Conservation (phyloP, 2,329 filamentous ascomycete genomes). For the Aspergillus sergii region DNA sequence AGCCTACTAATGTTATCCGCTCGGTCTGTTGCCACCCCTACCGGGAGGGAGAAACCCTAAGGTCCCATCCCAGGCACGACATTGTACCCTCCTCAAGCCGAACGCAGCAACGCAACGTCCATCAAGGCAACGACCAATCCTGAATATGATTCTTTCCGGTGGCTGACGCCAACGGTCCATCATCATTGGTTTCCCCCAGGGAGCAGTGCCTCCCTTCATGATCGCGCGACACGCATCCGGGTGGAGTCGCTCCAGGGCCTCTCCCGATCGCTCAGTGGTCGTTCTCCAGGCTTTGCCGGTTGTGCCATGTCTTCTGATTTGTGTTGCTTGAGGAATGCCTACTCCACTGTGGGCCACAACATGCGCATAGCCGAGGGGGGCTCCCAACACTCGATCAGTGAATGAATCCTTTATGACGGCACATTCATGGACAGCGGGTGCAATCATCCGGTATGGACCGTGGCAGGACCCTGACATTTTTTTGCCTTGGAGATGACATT, state of each 20-base stretch:
- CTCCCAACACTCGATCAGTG: background rate
- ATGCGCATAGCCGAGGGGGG: background rate
- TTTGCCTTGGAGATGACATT: background rate
- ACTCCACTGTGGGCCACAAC: background rate
- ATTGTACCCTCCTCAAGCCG: too few species aligned
- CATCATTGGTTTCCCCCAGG: background rate
- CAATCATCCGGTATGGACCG: background rate
- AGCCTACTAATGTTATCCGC: background rate
- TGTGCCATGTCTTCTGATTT: background rate
- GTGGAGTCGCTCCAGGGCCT: background rate
- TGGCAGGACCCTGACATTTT: background rate
- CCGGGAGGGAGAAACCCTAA: background rate
- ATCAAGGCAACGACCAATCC: background rate
- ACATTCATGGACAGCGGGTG: background rate
- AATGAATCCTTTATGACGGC: background rate
- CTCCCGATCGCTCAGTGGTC: background rate
- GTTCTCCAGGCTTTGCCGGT: background rate
- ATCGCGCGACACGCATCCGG: background rate
- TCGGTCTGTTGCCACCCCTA: background rate
- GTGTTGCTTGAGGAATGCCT: background rate
- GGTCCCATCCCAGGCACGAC: too few species aligned
- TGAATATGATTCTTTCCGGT: background rate
- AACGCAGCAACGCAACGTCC: background rate
- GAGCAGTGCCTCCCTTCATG: conserved; percentile 1
- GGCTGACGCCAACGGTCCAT: background rate